Percentiles rank a stretch among this genome's conserved stretches.
phyloP scores from a whole-genome alignment of 805 yeast species.

The Scheffersomyces coipomensis region DNA sequence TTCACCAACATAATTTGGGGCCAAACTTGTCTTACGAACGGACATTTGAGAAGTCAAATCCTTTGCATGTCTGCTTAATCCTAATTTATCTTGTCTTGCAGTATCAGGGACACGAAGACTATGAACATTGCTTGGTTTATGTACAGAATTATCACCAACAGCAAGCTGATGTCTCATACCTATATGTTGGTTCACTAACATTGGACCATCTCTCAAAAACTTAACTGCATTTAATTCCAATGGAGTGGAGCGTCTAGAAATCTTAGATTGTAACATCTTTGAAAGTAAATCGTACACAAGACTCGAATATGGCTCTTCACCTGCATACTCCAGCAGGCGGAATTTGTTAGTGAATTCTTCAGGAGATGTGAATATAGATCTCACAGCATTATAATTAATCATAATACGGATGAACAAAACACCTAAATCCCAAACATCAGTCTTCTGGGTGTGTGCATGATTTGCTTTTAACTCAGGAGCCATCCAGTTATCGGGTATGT shows the following conservation, averaged over 20 bases:
- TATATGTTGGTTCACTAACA: constrained; percentile 14
- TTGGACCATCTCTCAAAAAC: constrained; percentile 75
- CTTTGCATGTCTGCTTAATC: not conserved
- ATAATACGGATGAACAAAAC: constrained; percentile 54
- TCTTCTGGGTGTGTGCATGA: constrained; percentile 71
- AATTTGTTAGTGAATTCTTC: constrained; percentile 34
- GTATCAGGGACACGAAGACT: not conserved
- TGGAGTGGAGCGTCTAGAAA: constrained; percentile 76
- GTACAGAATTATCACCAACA: not conserved
- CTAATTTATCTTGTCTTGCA: not conserved
- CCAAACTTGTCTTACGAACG: not conserved
- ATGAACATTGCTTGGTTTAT: not conserved
- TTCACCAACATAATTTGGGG: not conserved
- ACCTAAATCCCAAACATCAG: constrained; percentile 95
- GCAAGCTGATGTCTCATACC: not conserved
- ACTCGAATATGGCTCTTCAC: constrained; percentile 66
- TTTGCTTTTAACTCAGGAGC: constrained; percentile 70
- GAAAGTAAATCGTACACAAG: constrained; percentile 65
- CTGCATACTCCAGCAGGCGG: constrained; percentile 34
- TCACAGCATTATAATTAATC: constrained; percentile 53
- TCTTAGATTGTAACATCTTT: constrained; percentile 61
- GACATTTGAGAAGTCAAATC: not conserved
- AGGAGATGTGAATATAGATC: constrained; percentile 56
- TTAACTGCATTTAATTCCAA: constrained; percentile 81
- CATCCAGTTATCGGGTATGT: constrained; percentile 51